A percentile compares a stretch with the other conserved stretches of the same genome.
These are phyloP conservation scores for Psilocybe azurescens DNA, from an alignment of 768 basidiomycete species.

Conservation along the genomic window DNA sequence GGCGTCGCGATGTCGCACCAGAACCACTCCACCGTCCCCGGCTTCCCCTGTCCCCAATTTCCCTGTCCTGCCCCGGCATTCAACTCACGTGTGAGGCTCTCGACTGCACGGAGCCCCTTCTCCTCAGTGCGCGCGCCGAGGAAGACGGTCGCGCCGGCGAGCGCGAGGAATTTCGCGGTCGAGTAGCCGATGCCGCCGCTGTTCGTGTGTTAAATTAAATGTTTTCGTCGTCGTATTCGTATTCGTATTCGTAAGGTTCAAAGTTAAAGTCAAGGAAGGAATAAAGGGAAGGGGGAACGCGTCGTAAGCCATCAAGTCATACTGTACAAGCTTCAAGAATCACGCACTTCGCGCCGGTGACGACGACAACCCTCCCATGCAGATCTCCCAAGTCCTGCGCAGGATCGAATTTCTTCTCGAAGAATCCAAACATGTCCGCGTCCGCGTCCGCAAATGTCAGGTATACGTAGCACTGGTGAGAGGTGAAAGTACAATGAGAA, in stretches of 20 bases:
- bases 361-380: constrained; percentile 13
- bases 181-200: constrained; percentile 54
- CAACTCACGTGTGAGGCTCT: constrained; percentile 26
- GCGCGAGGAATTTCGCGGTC: constrained; percentile 50
- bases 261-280: too few relatives aligned
- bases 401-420: not conserved
- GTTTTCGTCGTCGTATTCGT: too few relatives aligned
- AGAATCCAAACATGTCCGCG: too few relatives aligned
- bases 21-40: constrained; percentile 17
- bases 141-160: constrained; percentile 46
- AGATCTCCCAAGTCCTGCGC: constrained; percentile 23
- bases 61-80: constrained; percentile 48
- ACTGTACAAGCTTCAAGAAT: too few relatives aligned
- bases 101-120: too few relatives aligned
- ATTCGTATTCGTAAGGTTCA: too few relatives aligned
- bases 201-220: not conserved
- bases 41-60: constrained; percentile 27
- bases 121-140: constrained; percentile 48
- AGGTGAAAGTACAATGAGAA: too few relatives aligned
- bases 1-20: constrained; percentile 17
- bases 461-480: too few relatives aligned
- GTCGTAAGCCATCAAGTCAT: not conserved
- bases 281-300: not conserved
- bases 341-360: constrained; percentile 14
- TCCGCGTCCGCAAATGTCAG: too few relatives aligned